phyloP scores from a whole-genome alignment of 768 basidiomycete genomes.

The Leccinum rimulosum region DNA sequence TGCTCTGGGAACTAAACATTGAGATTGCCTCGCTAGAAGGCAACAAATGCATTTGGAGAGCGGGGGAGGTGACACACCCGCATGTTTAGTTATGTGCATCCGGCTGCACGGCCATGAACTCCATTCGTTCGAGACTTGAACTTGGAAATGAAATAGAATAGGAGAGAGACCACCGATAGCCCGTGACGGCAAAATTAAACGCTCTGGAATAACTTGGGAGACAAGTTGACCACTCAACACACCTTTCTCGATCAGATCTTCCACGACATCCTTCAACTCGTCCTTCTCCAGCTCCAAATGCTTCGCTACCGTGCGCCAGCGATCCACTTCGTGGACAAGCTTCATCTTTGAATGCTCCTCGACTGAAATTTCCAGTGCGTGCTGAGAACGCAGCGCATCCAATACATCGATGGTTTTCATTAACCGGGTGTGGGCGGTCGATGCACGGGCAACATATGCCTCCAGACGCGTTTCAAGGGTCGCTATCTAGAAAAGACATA shows the following conservation, averaged over 20 bases:
- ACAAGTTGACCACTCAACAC: constrained; percentile 16
- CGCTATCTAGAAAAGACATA: constrained; percentile 23
- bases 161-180: background rate
- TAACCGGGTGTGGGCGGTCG: constrained; percentile 46
- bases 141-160: constrained; percentile 24
- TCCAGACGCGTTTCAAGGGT: constrained; percentile 32
- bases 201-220: background rate
- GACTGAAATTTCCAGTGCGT: constrained; percentile 40
- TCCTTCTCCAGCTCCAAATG: constrained; percentile 47
- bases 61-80: constrained; percentile 38
- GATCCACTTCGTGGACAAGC: constrained; percentile 39
- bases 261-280: constrained; percentile 52
- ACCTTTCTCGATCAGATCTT: constrained; percentile 60
- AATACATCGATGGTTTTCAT: constrained; percentile 48
- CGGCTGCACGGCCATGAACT: constrained; percentile 46
- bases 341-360: constrained; percentile 32
- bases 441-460: constrained; percentile 38
- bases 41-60: constrained; percentile 10
- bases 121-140: constrained; percentile 45
- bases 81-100: constrained; percentile 39
- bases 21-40: constrained; percentile 20
- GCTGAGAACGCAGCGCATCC: constrained; percentile 40
- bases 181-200: constrained; percentile 4
- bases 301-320: constrained; percentile 32
- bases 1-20: constrained; percentile 24